These are phyloP conservation scores for Leccinum incarnatum DNA, from an alignment of 768 basidiomycete species.

Conservation along the genomic window DNA sequence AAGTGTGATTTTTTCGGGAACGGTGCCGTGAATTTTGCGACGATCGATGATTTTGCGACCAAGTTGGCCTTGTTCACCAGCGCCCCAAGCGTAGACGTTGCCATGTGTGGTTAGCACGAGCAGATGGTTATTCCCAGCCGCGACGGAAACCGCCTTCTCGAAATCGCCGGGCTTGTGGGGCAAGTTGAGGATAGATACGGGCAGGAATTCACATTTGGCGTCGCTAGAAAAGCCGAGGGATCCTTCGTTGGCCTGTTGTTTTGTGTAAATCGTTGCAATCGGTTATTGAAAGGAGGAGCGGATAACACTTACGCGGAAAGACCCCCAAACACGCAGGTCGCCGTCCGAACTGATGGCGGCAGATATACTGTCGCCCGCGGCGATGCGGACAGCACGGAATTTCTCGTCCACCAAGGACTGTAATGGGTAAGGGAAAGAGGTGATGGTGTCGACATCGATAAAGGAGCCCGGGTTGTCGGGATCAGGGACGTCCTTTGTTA, in stretches of 20 bases:
- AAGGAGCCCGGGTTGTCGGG: constrained; percentile 58
- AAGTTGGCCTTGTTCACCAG: constrained; percentile 87
- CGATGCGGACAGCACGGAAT: constrained; percentile 81
- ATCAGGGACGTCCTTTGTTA: constrained; percentile 59
- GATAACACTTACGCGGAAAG: constrained; percentile 69
- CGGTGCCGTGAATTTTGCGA: constrained; percentile 84
- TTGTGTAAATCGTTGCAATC: constrained; percentile 6
- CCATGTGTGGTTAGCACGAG: constrained; percentile 87
- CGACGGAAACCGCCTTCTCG: constrained; percentile 73
- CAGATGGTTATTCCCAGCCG: constrained; percentile 85
- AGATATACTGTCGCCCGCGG: constrained; percentile 85
- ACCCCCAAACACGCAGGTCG: constrained; percentile 83
- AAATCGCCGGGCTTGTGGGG: constrained; percentile 58
- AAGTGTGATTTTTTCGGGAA: constrained; percentile 83
- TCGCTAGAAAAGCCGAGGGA: constrained; percentile 79
- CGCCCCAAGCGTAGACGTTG: constrained; percentile 85
- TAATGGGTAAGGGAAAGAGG: constrained; percentile 61
- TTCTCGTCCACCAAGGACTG: constrained; percentile 69
- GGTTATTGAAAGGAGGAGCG: background rate
- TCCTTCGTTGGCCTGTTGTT: constrained; percentile 65
- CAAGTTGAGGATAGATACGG: constrained; percentile 57
- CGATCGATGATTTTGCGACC: constrained; percentile 89
- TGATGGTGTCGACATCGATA: constrained; percentile 51
- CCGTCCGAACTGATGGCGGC: constrained; percentile 81
- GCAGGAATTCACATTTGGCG: constrained; percentile 63